Base-by-base conservation (phyloP, 257 asterid species). In the Fraxinus pennsylvanica region DNA sequence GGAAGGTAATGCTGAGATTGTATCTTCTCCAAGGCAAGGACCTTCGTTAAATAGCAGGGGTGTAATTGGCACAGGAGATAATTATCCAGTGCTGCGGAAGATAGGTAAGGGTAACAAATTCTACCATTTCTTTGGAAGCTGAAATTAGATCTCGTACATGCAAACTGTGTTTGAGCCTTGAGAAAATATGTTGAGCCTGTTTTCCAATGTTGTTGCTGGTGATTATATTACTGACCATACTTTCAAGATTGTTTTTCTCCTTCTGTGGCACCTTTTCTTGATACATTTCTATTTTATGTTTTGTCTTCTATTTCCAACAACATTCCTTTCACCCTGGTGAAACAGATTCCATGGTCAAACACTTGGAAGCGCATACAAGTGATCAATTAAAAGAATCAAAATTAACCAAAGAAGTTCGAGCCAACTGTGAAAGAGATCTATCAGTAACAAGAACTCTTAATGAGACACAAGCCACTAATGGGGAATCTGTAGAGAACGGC, bases 391-490 rank as follows among this genome's bases (percentile, higher is more conserved):
- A 13, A 32, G 77, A 79, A 74, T 76, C 83, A 73, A 86, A 83
- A 21, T 25, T 68, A 69, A 71, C 79, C 77, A 75, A 78, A 47
- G 83, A 78, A 73, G 57, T 81, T 72, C 76, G 54, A 32, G 71
- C 63, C 52, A 39, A 59, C 81, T 73, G 39, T 72, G 90, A 78
- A 61, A 78, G 43, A 54, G 54, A 77, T 76, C 75, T 68, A 25
- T 67, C 80, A 15, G 69, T 45, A 17, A 67, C 80, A 21, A 59
- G 72, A 80, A 78, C 79, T 79, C 75, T 80, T 38, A 78, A 74
- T 57, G 73, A 27, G 65, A 76, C 82, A 81, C 85, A 82, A 67
- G 83, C 78, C 73, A 63, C 79, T 61, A 75, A 72, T 39, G 90
- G 74, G 33, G 84, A 78, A 30, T 50, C 74, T 78, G 68, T 78